Base-by-base conservation (phyloP, 495 filamentous ascomycete species). In the Tuber indicum region DNA sequence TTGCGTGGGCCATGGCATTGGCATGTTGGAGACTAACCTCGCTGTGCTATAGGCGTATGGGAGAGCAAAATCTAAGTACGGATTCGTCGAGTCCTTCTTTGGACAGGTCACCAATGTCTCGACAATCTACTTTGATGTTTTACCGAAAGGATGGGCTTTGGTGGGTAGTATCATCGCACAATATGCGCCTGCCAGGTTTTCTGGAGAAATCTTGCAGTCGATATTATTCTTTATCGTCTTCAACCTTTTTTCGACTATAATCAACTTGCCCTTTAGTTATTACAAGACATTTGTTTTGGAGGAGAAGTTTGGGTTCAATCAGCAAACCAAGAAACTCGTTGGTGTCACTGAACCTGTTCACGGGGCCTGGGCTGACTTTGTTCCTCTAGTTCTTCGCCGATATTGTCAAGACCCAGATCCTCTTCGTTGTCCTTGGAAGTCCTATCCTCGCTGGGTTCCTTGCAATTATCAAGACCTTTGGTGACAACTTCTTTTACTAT, bases 261-360 rank as follows among this genome's bases (percentile, higher is more conserved):
- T 96, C 75, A 91, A 90, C 52, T 86, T 98, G 71, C 96, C 96
- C 23, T 89, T 92, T 75, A 91, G 88, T 73, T 92, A 97, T 83
- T 99, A 98, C 87, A 91, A 93, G 86, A 94, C 91, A 1, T 99
- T 99, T 83, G 92, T 97, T 62, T 88, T 98, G 69, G 96, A 99
- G 84, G 94, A 98, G 87, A 92, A 94, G 82, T 99, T 94, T 84
- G 96, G 96, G 41, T 99, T 99, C 89, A 99, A 99, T 85, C 98
- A 99, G 87, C 93, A 96, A 86, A 98, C 96, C 0, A 85, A 92
- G 58, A 91, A 91, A 85, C 87, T 98, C 6, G 82, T 83, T 44
- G 43, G 74, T 41, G 46, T 5, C 41, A 41, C 23, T 43, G 12
- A n/a, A 19, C 46, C 12, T 1, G 9, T 17, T 36, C 10, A 12